Percentiles rank a stretch among this genome's conserved stretches.
Evolutionary conservation across 257 asterid genomes (phyloP).

Genomic region (Fraxinus anomala): DNA sequence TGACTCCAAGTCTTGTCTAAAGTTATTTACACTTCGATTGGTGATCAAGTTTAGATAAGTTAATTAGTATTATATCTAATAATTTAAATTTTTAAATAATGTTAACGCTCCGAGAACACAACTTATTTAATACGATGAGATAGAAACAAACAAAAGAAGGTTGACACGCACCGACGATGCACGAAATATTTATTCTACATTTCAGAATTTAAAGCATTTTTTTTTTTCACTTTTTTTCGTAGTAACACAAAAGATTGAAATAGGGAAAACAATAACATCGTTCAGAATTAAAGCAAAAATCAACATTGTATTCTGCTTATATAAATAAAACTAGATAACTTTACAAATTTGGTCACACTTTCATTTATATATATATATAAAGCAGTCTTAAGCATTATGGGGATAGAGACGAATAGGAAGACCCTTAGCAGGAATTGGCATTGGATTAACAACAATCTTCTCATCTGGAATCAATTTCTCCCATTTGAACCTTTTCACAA

Average conservation of each 20-base stretch:
- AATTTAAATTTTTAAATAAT: no score
- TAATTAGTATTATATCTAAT: no score
- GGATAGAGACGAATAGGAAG: constrained; percentile 48
- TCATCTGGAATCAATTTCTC: constrained; percentile 43
- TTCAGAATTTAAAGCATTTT: not conserved
- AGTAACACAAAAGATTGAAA: not conserved
- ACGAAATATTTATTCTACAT: not conserved
- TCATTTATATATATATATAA: not conserved
- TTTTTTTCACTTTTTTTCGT: not conserved
- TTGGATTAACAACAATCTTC: constrained; percentile 47
- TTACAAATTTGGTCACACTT: not conserved
- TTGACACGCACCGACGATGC: not conserved
- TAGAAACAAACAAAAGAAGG: not conserved
- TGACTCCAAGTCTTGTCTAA: no score
- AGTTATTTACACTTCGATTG: not conserved
- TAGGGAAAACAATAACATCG: not conserved
- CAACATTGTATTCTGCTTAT: not conserved
- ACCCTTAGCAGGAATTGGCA: constrained; percentile 53
- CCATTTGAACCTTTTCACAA: constrained; percentile 40
- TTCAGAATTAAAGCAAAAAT: not conserved
- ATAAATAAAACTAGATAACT: not conserved
- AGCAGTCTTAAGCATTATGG: constrained; percentile 27
- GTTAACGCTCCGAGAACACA: no score
- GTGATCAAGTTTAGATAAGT: not conserved
- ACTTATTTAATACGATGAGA: no score